Evolutionary conservation across 2,329 filamentous ascomycete genomes (phyloP), one percentile per base, ranked within the genome.

Genomic region (Colletotrichum salicis): DNA sequence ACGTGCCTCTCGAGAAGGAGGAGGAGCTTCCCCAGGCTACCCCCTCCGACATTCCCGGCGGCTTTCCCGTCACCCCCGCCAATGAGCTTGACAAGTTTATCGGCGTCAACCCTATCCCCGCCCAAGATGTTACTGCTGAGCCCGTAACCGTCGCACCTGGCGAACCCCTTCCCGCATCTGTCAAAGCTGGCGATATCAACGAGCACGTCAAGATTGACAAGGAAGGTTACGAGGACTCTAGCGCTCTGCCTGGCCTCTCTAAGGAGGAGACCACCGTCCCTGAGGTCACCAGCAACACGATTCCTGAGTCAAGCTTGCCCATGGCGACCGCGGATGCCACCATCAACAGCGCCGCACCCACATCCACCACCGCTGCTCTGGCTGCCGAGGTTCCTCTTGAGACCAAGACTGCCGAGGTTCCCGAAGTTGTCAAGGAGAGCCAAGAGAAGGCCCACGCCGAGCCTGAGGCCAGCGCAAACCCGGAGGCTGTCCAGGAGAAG

Each of bases 191-290:
- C 80, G 92, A 92, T 75, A 85, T 89, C 76, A 92, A 94, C 80
- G 85, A 85, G 72, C 92, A 94, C 62, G 88, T 97, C 78, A 90
- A 91, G 78, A 88, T 94, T 24, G 95, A 98, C 80, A 89, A 94
- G 81, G 93, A 91, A 76, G 96, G 94, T 1, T 98, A 98, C 82
- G 92, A 97, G 81, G 93, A 93, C 81, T 91, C 91, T 74, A 93
- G 93, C 78, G 88, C 91, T 69, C 82, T 91, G 54, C 86, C 87
- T 62, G 88, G 87, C 75, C 77, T 84, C 75, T 83, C 86, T 60
- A 82, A 86, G 67, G 73, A 73, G 31, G 71, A 73, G 59, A 71
- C 64, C 15, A 66, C 66, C 54, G 79, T 91, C 45, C 89, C 90
- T 35, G 85, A 87, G 11, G 82, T 91, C 68, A 85, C 88, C 57